phyloP scores from a whole-genome alignment of 352 stramenopile species.

The Phytophthora sp. region DNA sequence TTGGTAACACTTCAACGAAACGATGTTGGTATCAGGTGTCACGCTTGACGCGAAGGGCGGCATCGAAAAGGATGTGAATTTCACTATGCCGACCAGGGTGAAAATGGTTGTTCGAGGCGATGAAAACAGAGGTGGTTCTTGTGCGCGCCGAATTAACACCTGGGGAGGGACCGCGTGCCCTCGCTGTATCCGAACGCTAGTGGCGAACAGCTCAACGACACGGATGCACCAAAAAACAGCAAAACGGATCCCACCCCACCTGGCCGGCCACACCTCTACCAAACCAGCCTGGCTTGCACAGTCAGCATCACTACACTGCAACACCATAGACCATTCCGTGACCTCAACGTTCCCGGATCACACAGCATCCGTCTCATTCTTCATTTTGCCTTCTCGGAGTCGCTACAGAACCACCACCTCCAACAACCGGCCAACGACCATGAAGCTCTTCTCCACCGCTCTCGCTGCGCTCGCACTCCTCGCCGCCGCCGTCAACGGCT shows the following conservation, averaged over 20 bases:
- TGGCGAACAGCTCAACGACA: not conserved
- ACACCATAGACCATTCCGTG: too few species aligned
- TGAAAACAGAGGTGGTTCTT: not conserved
- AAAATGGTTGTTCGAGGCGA: not conserved
- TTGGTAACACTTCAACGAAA: not conserved
- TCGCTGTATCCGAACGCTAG: not conserved
- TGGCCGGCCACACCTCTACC: not conserved
- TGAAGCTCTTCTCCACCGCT: not conserved
- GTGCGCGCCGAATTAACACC: not conserved
- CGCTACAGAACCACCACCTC: not conserved
- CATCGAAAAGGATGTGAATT: too few species aligned
- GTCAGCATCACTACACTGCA: too few species aligned
- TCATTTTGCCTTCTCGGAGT: slow-evolving; percentile 1
- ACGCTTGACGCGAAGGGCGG: too few species aligned
- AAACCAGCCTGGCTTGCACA: too few species aligned
- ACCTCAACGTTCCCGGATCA: too few species aligned
- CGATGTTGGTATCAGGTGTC: too few species aligned
- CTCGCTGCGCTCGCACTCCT: slow-evolving; percentile 3
- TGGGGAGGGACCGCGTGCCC: not conserved
- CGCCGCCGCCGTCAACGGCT: slow-evolving; percentile 5
- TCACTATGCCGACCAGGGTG: too few species aligned
- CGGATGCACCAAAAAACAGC: slow-evolving; percentile 3
- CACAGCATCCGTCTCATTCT: too few species aligned
- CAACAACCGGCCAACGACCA: not conserved
- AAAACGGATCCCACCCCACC: not conserved